These are phyloP conservation scores for Podospora bellae-mahoneyi DNA, from an alignment of 495 filamentous ascomycete genomes.

Conservation along the genomic window DNA sequence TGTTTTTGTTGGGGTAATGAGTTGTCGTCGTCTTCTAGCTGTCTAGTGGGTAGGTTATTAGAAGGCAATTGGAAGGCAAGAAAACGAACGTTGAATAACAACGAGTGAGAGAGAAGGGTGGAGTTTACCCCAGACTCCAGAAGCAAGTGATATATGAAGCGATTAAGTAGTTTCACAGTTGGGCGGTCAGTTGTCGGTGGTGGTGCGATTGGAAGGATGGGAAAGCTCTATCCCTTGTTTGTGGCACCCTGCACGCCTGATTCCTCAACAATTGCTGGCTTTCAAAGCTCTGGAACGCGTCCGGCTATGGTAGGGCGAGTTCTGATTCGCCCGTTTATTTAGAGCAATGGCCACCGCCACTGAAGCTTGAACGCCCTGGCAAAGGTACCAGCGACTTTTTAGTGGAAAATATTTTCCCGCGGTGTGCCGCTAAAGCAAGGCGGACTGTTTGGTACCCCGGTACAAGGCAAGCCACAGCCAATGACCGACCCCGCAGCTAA, in stretches of 20 bases:
- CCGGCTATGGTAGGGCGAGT: neutral
- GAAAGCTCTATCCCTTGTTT: neutral
- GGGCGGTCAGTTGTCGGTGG: neutral
- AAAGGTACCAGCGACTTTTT: constrained; percentile 7
- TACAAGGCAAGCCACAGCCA: neutral
- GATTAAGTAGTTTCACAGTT: constrained; percentile 5
- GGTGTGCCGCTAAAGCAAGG: neutral
- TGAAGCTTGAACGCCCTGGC: neutral
- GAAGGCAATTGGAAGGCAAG: neutral
- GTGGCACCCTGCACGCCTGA: neutral
- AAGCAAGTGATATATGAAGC: neutral
- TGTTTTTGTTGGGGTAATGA: constrained; percentile 20
- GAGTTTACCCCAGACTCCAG: constrained; percentile 1
- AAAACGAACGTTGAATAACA: constrained; percentile 4
- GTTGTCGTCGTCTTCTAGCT: neutral
- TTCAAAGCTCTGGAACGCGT: constrained; percentile 4
- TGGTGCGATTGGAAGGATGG: constrained; percentile 8
- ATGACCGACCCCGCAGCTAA: neutral
- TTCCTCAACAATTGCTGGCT: neutral
- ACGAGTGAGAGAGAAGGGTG: constrained; percentile 3
- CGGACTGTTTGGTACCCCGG: neutral
- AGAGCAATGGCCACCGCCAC: neutral
- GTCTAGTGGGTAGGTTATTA: neutral
- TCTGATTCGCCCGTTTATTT: neutral
- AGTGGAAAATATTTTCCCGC: neutral